Conservation (phyloP, 73 alveolate genomes). For the Paraurostyla sp. region DNA sequence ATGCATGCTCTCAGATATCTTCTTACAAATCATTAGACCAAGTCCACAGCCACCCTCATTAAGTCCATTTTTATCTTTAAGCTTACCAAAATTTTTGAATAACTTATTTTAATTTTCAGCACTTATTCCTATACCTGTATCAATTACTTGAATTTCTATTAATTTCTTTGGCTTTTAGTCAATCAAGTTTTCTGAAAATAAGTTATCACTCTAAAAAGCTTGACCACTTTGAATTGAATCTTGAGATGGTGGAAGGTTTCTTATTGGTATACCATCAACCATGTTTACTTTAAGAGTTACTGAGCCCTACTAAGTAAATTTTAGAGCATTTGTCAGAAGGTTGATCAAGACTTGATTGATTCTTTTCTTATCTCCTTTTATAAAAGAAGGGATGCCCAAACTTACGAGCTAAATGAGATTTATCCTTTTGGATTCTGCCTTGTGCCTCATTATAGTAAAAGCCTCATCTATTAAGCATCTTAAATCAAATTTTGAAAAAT, state of each 20-base stretch:
- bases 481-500: not conserved
- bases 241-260: too few species aligned
- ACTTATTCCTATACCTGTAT: constrained; percentile 59
- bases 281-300: constrained; percentile 23
- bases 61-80: not conserved
- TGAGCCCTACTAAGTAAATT: constrained; percentile 39
- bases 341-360: constrained; percentile 35
- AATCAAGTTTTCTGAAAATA: too few species aligned
- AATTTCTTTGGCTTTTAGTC: not conserved
- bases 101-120: constrained; percentile 26
- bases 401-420: not conserved
- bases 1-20: constrained; percentile 15
- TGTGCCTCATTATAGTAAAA: not conserved
- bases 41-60: constrained; percentile 54
- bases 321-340: constrained; percentile 21
- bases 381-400: not conserved
- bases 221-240: too few species aligned
- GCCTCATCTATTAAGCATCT: not conserved
- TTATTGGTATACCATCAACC: not conserved
- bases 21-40: constrained; percentile 40
- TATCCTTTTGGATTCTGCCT: constrained; percentile 18
- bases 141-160: constrained; percentile 23
- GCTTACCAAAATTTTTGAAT: constrained; percentile 43
- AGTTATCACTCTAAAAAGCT: too few species aligned
- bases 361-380: constrained; percentile 26